These are phyloP conservation scores for Erythrophleum fordii DNA, from an alignment of 306 rosid genomes.

Conservation along the genomic window DNA sequence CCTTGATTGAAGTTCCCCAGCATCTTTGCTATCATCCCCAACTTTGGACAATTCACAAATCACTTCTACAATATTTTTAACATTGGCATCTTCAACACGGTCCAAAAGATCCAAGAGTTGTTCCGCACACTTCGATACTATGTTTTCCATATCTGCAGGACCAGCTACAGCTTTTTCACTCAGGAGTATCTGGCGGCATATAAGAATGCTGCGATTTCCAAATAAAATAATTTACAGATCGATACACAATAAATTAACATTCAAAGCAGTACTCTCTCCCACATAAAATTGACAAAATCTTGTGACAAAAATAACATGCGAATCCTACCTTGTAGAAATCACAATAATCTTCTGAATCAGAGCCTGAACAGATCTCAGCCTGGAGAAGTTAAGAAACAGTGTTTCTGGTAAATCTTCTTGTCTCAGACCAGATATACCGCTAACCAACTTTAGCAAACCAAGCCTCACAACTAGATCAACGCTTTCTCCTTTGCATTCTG, in stretches of 20 bases:
- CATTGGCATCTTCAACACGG: conserved; percentile 62
- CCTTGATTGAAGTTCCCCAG: conserved; percentile 51
- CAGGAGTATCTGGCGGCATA: conserved; percentile 80
- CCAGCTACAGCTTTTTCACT: conserved; percentile 58
- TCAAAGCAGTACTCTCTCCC: conserved; percentile 2
- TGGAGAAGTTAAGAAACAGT: conserved; percentile 62
- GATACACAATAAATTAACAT: neutral
- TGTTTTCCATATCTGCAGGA: conserved; percentile 58
- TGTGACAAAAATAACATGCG: conserved; percentile 6
- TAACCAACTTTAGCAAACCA: conserved; percentile 76
- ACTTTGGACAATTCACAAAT: conserved; percentile 50
- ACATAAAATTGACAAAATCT: neutral
- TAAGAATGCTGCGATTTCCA: conserved; percentile 72
- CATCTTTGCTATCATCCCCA: conserved; percentile 39
- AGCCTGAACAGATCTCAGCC: conserved; percentile 90
- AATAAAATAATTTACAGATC: neutral
- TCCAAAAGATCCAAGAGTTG: conserved; percentile 59
- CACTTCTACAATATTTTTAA: conserved; percentile 71
- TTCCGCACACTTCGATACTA: conserved; percentile 53
- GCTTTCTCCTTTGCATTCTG: conserved; percentile 79
- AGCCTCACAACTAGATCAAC: conserved; percentile 79
- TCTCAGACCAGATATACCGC: conserved; percentile 67
- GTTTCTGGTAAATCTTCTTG: conserved; percentile 79
- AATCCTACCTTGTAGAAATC: conserved; percentile 66
- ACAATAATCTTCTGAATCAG: conserved; percentile 87